Evolutionary conservation across 2,329 filamentous ascomycete genomes (phyloP), one percentile per base, ranked within the genome.

Genomic region (Botrytis sinoallii): DNA sequence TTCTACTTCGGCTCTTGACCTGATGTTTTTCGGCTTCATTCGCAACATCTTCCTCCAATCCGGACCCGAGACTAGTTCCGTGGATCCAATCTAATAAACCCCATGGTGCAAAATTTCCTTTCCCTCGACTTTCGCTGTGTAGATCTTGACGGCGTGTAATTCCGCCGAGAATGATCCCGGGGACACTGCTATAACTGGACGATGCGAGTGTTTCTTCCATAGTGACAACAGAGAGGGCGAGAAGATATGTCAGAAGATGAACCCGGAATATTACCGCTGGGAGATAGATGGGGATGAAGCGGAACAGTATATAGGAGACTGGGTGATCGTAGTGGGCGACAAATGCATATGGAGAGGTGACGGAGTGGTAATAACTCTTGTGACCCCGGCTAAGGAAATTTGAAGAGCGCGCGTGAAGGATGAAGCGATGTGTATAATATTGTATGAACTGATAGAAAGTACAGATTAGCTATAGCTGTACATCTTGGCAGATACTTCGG

Each of bases 371-470:
- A 79, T 85, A 86, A 71, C 78, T 69, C 66, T 79, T 75, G 80
- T 89, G 85, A 69, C 86, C 82, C 9, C 77, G 80, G 12, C 84
- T 83, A 38, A 88, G 74, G 42, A 79, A 81, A 44, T 74, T 78
- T 25, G 79, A 78, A 0, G 81, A 77, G 79, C 82, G 38, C 76
- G 80, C 61, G 82, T 97, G 94, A 14, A 97, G 86, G 40, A 91
- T 74, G 79, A 88, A 88, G 70, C 92, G 90, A 83, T 97, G 94
- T 77, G 93, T 86, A 78, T 89, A 87, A 81, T 97, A 97, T 73
- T 90, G 88, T 18, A 94, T 80, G 10, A 89, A 79, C 84, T 93
- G 35, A 25, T 73, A 25, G 4, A 29, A 73, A 59, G 61, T 70
- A 57, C 46, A 59, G 16, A 67, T 48, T 48, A 55, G 60, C 63